Evolutionary conservation across 2,329 filamentous ascomycete genomes (phyloP).

Genomic region (Furcasterigmium furcatum): DNA sequence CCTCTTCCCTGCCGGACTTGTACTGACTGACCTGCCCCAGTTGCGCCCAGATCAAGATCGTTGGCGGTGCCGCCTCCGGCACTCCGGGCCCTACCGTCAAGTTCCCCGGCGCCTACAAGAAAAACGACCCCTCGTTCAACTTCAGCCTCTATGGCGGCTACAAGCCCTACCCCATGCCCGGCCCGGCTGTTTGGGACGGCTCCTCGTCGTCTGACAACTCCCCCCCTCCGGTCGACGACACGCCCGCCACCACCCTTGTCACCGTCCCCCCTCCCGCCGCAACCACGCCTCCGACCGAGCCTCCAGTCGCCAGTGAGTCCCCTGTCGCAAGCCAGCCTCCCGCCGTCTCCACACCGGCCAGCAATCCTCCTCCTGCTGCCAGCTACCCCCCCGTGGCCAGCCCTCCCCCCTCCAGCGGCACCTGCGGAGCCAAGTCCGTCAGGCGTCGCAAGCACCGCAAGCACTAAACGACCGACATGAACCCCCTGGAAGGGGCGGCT

Average conservation of each 20-base stretch:
- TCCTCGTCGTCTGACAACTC: too few relatives aligned
- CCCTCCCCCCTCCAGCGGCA: not conserved
- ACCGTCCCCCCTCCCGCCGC: slow-evolving; percentile 22
- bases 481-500: too few relatives aligned
- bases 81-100: slow-evolving; percentile 16
- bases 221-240: too few relatives aligned
- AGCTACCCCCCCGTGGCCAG: not conserved
- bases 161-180: slow-evolving; percentile 15
- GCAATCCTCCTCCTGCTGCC: not conserved
- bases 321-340: not conserved
- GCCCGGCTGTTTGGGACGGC: slow-evolving; percentile 12
- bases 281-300: slow-evolving; percentile 27
- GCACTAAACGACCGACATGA: too few relatives aligned
- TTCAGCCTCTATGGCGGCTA: slow-evolving; percentile 14
- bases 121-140: slow-evolving; percentile 15
- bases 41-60: slow-evolving; percentile 15
- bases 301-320: slow-evolving; percentile 19
- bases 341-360: not conserved
- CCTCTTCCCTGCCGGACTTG: not conserved
- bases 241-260: slow-evolving; percentile 28
- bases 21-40: slow-evolving; percentile 8
- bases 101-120: slow-evolving; percentile 22
- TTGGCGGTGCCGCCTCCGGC: slow-evolving; percentile 10
- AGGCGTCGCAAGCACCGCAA: not conserved
- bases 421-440: not conserved